Conservation (phyloP, 805 yeast genomes). For the Wickerhamiella alocasiicola region DNA sequence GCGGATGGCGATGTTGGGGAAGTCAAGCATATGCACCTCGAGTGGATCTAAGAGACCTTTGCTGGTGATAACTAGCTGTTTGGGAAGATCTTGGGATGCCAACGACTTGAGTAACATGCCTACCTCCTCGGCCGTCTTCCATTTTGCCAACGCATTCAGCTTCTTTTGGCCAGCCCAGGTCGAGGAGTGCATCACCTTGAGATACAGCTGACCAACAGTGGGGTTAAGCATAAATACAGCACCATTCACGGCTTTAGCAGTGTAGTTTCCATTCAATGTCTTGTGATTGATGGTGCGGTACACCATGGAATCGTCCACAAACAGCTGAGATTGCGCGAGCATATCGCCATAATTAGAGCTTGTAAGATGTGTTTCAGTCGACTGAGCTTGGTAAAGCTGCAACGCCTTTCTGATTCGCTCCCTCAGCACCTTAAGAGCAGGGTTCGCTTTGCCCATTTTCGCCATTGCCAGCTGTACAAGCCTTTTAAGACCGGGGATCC, state of each 20-base stretch:
- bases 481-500: constrained; percentile 93
- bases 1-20: constrained; percentile 80
- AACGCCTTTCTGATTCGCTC: constrained; percentile 91
- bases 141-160: constrained; percentile 81
- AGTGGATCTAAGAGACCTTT: constrained; percentile 88
- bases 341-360: constrained; percentile 84
- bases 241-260: constrained; percentile 90
- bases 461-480: constrained; percentile 83
- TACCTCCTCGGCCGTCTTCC: constrained; percentile 98
- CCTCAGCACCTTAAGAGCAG: constrained; percentile 79
- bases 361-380: constrained; percentile 81
- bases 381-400: constrained; percentile 85
- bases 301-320: constrained; percentile 89
- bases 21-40: constrained; percentile 93
- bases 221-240: constrained; percentile 85
- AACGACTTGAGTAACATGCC: constrained; percentile 80
- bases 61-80: constrained; percentile 78
- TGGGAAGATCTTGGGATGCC: constrained; percentile 90
- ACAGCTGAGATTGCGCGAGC: constrained; percentile 58
- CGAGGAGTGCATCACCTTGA: constrained; percentile 83
- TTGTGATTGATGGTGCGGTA: constrained; percentile 85
- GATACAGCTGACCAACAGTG: constrained; percentile 74
- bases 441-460: constrained; percentile 88
- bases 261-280: constrained; percentile 83
- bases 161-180: constrained; percentile 97